phyloP scores from a whole-genome alignment of 2,329 filamentous ascomycete species.

The Cyphellophora attinorum region DNA sequence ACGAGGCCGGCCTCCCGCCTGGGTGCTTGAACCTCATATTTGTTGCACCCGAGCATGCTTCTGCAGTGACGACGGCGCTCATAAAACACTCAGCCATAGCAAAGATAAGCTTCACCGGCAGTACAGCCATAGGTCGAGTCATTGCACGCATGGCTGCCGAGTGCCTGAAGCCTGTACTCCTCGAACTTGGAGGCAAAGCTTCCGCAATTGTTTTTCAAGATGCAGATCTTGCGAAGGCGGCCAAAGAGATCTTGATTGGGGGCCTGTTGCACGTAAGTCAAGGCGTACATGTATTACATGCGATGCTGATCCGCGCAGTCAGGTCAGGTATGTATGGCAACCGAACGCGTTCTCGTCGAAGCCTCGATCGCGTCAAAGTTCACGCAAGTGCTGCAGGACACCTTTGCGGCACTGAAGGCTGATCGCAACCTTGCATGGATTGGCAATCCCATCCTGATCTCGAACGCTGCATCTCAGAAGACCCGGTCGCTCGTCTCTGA shows the following conservation, averaged over 20 bases:
- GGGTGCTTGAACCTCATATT: slow-evolving; percentile 66
- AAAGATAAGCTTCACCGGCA: slow-evolving; percentile 74
- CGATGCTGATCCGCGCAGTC: slow-evolving; percentile 27
- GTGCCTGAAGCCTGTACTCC: slow-evolving; percentile 65
- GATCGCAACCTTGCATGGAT: background rate
- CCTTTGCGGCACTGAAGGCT: background rate
- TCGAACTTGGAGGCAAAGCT: slow-evolving; percentile 78
- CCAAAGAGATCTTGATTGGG: slow-evolving; percentile 22
- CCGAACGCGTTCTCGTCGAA: slow-evolving; percentile 65
- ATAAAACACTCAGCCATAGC: slow-evolving; percentile 58
- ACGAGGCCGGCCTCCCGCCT: slow-evolving; percentile 64
- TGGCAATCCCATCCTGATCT: no score
- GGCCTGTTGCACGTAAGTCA: slow-evolving; percentile 8
- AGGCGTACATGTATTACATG: no score
- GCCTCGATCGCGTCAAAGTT: slow-evolving; percentile 40
- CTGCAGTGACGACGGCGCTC: slow-evolving; percentile 55
- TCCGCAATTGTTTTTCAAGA: slow-evolving; percentile 70
- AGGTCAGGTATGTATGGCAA: slow-evolving; percentile 80
- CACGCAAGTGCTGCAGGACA: slow-evolving; percentile 4
- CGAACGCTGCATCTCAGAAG: slow-evolving; percentile 39
- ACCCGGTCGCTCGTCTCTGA: slow-evolving; percentile 45
- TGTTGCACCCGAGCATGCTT: slow-evolving; percentile 49
- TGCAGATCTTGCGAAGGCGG: slow-evolving; percentile 64
- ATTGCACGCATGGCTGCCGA: slow-evolving; percentile 61
- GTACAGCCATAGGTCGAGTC: slow-evolving; percentile 60